Conservation (phyloP, 2,329 filamentous ascomycete species). For the Ophiocordyceps camponoti-saundersi region DNA sequence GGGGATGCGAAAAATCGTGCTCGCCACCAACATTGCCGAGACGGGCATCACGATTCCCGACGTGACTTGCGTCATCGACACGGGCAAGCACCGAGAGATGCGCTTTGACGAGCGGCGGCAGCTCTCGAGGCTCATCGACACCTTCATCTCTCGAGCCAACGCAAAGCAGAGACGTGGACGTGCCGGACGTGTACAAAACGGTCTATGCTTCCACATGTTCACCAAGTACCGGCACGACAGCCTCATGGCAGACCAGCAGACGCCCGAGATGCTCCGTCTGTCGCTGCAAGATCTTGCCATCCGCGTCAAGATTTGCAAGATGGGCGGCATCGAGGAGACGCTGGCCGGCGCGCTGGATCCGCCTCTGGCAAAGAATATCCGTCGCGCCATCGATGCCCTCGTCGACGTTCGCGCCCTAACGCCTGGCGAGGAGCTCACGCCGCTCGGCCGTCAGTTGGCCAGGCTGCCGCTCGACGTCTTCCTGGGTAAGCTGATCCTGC, state of each 20-base stretch:
- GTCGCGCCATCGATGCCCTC: constrained; percentile 78
- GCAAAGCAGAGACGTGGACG: constrained; percentile 88
- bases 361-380: constrained; percentile 81
- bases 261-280: constrained; percentile 85
- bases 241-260: constrained; percentile 79
- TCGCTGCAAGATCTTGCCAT: constrained; percentile 91
- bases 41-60: constrained; percentile 98
- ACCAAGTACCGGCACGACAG: constrained; percentile 78
- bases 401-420: constrained; percentile 88
- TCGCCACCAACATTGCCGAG: constrained; percentile 96
- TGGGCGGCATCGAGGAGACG: constrained; percentile 84
- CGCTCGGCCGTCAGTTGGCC: constrained; percentile 72
- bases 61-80: constrained; percentile 91
- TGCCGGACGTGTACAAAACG: constrained; percentile 88
- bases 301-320: constrained; percentile 91
- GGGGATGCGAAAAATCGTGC: constrained; percentile 78
- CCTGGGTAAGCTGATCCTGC: constrained; percentile 78
- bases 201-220: constrained; percentile 90
- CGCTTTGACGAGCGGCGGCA: constrained; percentile 87
- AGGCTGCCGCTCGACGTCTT: constrained; percentile 86
- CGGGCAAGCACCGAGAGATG: constrained; percentile 96
- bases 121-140: constrained; percentile 77
- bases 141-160: constrained; percentile 89
- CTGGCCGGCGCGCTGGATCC: constrained; percentile 77
- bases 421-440: constrained; percentile 63